A percentile compares a stretch with the other conserved stretches of the same genome.
Evolutionary conservation across 108 stramenopile species (phyloP).

Genomic region (Skeletonema menzelii): DNA sequence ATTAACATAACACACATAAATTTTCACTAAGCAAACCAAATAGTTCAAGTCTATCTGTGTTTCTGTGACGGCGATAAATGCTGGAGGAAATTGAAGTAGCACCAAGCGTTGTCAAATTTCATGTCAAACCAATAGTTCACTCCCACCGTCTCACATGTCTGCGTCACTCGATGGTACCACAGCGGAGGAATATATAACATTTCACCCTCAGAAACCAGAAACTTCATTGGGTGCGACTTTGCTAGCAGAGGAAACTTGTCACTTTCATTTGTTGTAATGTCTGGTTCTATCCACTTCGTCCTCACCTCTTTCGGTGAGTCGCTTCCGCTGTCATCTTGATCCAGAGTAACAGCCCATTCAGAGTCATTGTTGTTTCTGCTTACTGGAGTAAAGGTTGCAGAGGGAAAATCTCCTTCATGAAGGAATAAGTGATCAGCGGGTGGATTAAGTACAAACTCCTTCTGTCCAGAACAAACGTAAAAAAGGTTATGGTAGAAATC

Average conservation of each 20-base stretch:
- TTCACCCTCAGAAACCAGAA: constrained; percentile 50
- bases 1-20: constrained; percentile 2
- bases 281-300: constrained; percentile 63
- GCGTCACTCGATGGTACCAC: constrained; percentile 95
- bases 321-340: constrained; percentile 15
- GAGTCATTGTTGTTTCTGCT: constrained; percentile 4
- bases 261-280: constrained; percentile 26
- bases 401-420: constrained; percentile 52
- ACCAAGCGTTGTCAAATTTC: constrained; percentile 89
- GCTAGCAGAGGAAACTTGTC: constrained; percentile 25
- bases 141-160: constrained; percentile 89
- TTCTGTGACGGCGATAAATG: not conserved
- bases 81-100: constrained; percentile 71
- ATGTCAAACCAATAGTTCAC: constrained; percentile 98
- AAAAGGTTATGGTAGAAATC: constrained; percentile 97
- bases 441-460: constrained; percentile 89
- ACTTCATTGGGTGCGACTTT: constrained; percentile 44
- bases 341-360: not conserved
- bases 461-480: constrained; percentile 89
- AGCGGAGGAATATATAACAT: constrained; percentile 91
- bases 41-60: not conserved
- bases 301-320: not conserved
- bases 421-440: constrained; percentile 84
- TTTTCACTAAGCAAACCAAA: not conserved
- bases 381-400: constrained; percentile 42